Evolutionary conservation across 345 rosid species (phyloP).

Genomic region (Carallia pectinifolia): DNA sequence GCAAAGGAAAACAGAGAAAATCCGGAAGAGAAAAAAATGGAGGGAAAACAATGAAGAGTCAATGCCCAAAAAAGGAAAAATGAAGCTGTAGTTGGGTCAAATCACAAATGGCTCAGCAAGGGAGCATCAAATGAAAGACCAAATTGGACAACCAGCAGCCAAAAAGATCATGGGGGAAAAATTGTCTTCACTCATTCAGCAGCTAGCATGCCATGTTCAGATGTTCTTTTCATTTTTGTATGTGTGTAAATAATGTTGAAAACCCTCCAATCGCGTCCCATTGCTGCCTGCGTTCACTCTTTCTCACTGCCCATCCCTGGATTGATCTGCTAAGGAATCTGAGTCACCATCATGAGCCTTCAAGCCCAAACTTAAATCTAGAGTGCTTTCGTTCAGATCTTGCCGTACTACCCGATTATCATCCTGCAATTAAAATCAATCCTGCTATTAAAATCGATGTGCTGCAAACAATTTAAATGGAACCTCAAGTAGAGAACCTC

Average conservation of each 20-base stretch:
- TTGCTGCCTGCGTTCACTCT: constrained; percentile 19
- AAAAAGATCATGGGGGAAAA: constrained; percentile 14
- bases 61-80: constrained; percentile 9
- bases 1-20: not conserved
- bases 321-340: constrained; percentile 29
- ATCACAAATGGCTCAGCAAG: constrained; percentile 16
- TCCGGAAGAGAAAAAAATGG: not conserved
- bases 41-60: constrained; percentile 8
- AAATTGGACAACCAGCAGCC: constrained; percentile 5
- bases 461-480: constrained; percentile 19
- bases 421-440: constrained; percentile 44
- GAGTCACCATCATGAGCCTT: constrained; percentile 46
- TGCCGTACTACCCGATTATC: constrained; percentile 55
- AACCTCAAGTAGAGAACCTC: not conserved
- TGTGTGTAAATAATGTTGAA: constrained; percentile 8
- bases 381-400: constrained; percentile 85
- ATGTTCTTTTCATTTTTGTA: constrained; percentile 5
- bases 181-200: constrained; percentile 20
- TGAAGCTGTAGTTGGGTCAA: constrained; percentile 16
- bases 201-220: constrained; percentile 9
- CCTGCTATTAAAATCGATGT: constrained; percentile 40
- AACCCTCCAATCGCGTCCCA: constrained; percentile 12
- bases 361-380: constrained; percentile 69
- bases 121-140: constrained; percentile 22
- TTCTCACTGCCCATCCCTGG: constrained; percentile 29